Percentiles rank a stretch among this genome's conserved stretches.
Evolutionary conservation across 768 basidiomycete genomes (phyloP).

Genomic region (Termitomyces sp.): DNA sequence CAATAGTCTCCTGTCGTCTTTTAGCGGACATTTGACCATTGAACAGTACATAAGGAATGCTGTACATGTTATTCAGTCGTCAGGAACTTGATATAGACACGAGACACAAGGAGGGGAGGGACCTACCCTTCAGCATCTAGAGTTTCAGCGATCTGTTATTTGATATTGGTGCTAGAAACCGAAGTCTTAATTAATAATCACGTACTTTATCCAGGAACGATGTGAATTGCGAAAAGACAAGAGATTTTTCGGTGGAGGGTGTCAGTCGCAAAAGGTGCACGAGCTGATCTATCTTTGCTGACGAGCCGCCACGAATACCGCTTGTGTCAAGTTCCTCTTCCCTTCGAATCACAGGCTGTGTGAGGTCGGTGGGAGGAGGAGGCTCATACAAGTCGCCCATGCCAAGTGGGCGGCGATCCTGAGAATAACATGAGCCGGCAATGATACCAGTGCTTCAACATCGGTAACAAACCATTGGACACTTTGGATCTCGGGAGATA

Average conservation of each 20-base stretch:
- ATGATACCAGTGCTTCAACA: not conserved
- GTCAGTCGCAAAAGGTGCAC: slow-evolving; percentile 67
- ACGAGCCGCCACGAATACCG: slow-evolving; percentile 49
- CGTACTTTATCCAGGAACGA: slow-evolving; percentile 75
- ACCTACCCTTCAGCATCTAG: slow-evolving; percentile 61
- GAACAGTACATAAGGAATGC: slow-evolving; percentile 75
- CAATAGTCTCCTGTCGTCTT: slow-evolving; percentile 71
- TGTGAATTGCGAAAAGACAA: slow-evolving; percentile 91
- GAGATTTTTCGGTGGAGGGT: slow-evolving; percentile 66
- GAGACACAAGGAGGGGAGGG: not conserved
- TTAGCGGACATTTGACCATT: slow-evolving; percentile 85
- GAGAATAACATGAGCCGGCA: not conserved
- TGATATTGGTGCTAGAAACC: not conserved
- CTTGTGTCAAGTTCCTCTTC: slow-evolving; percentile 34
- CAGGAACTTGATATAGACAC: not conserved
- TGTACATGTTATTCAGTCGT: slow-evolving; percentile 19
- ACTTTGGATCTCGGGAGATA: slow-evolving; percentile 65
- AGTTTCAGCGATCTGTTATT: slow-evolving; percentile 59
- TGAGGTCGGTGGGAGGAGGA: slow-evolving; percentile 61
- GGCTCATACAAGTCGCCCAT: slow-evolving; percentile 57
- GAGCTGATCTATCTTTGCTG: slow-evolving; percentile 84
- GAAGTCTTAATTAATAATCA: not conserved
- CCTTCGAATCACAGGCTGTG: slow-evolving; percentile 46
- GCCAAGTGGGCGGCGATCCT: slow-evolving; percentile 69
- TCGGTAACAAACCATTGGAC: slow-evolving; percentile 61